Conservation (phyloP, 345 rosid species). For the Eucalyptus cladocalyx region DNA sequence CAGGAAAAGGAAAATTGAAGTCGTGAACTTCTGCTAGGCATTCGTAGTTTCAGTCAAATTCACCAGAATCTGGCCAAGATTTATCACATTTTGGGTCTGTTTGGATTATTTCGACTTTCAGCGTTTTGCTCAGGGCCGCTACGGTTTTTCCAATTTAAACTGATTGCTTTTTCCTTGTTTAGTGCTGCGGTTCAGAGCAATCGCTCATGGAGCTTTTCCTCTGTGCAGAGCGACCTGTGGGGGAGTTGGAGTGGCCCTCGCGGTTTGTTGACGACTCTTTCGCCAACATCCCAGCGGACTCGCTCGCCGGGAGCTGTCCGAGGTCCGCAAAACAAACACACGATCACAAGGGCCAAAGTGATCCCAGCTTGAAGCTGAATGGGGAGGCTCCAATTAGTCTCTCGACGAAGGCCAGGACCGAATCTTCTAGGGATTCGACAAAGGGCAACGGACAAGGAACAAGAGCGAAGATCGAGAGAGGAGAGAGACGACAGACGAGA, state of each 20-base stretch:
- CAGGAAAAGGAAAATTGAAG: not conserved
- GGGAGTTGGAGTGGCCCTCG: too few relatives aligned
- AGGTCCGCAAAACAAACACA: not conserved
- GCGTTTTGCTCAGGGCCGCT: too few relatives aligned
- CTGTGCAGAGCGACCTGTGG: fast-evolving
- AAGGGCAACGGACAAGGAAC: not conserved
- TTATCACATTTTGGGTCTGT: not conserved
- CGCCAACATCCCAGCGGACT: too few relatives aligned
- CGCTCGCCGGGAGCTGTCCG: too few relatives aligned
- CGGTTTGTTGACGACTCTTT: too few relatives aligned
- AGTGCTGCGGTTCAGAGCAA: too few relatives aligned
- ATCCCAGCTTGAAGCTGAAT: not conserved
- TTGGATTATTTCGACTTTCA: too few relatives aligned
- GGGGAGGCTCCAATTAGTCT: not conserved
- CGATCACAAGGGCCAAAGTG: not conserved
- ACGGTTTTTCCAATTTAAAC: fast-evolving
- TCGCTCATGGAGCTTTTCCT: too few relatives aligned
- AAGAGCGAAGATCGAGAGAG: not conserved
- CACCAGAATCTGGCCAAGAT: not conserved
- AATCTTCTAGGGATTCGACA: not conserved
- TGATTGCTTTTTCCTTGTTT: too few relatives aligned
- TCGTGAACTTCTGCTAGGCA: fast-evolving
- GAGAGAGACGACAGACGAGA: not conserved
- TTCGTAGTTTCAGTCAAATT: not conserved
- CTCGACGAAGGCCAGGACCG: not conserved